Evolutionary conservation across 1,139 yeast species (phyloP).

Genomic region (Taphrina pruni): DNA sequence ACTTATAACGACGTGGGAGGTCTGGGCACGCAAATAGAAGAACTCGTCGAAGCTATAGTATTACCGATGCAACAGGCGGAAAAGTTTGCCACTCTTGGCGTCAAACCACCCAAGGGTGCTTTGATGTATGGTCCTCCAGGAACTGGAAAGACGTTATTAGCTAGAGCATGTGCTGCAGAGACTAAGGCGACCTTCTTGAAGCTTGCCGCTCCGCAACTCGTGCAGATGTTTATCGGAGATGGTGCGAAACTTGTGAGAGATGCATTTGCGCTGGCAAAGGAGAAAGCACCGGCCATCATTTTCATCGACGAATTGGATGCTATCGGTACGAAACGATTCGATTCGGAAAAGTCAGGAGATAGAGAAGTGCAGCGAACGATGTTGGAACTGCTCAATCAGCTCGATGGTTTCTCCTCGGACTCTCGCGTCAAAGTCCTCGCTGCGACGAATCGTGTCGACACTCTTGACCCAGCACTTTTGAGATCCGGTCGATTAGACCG

Average conservation of each 20-base stretch:
- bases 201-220: conserved; percentile 97
- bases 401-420: conserved; percentile 98
- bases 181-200: conserved; percentile 97
- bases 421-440: conserved; percentile 96
- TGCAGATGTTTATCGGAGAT: conserved; percentile 98
- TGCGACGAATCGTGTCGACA: conserved; percentile 97
- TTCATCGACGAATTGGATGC: conserved; percentile 98
- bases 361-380: conserved; percentile 98
- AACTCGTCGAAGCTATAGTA: conserved; percentile 95
- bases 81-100: conserved; percentile 88
- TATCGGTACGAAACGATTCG: conserved; percentile 97
- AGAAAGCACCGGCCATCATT: conserved; percentile 96
- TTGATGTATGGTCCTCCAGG: conserved; percentile 99
- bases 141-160: conserved; percentile 94
- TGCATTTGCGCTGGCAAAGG: conserved; percentile 98
- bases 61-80: conserved; percentile 98
- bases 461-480: conserved; percentile 92
- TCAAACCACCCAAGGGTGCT: conserved; percentile 91
- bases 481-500: conserved; percentile 98
- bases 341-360: conserved; percentile 96
- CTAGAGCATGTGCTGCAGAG: conserved; percentile 99
- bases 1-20: conserved; percentile 98
- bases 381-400: conserved; percentile 94
- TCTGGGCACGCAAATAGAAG: conserved; percentile 95
- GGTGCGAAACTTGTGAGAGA: conserved; percentile 98